A percentile compares a stretch with the other conserved stretches of the same genome.
These are phyloP conservation scores for Allomyces macrogynus DNA, from an alignment of 192 early-diverging fungal genomes.

Conservation along the genomic window DNA sequence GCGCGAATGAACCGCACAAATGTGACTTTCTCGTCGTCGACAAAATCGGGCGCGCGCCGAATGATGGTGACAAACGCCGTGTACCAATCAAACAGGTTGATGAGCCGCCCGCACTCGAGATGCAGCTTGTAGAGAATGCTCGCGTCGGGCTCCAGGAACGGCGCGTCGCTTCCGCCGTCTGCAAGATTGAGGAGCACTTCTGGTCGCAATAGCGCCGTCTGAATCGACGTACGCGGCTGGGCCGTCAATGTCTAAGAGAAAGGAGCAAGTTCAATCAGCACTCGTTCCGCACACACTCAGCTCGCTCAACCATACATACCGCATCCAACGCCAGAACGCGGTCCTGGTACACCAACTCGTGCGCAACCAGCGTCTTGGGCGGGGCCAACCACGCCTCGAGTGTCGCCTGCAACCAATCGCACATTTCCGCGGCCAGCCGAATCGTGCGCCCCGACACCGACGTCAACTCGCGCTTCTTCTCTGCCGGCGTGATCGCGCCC, in stretches of 20 bases:
- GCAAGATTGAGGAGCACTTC: constrained; percentile 40
- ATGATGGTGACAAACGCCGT: constrained; percentile 62
- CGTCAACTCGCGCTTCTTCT: neutral
- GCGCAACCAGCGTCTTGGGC: constrained; percentile 28
- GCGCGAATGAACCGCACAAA: constrained; percentile 50
- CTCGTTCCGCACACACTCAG: neutral
- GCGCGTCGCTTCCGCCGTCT: constrained; percentile 20
- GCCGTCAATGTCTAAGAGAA: constrained; percentile 47
- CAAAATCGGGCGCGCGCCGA: constrained; percentile 25
- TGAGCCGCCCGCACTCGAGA: constrained; percentile 76
- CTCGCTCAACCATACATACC: constrained; percentile 16
- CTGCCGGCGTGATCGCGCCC: neutral
- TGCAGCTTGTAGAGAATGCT: constrained; percentile 79
- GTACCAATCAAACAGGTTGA: constrained; percentile 88
- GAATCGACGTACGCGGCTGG: constrained; percentile 62
- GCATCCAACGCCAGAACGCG: constrained; percentile 49
- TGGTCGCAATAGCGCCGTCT: constrained; percentile 60
- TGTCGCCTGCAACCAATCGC: neutral
- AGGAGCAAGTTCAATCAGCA: neutral
- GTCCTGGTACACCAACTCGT: constrained; percentile 65
- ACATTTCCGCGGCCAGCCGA: neutral
- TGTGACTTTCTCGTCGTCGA: neutral
- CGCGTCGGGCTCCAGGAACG: constrained; percentile 47
- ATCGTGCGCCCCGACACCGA: neutral
- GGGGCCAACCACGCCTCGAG: neutral